These are phyloP conservation scores for Globisporangium canariense DNA, from an alignment of 352 stramenopile genomes.

Conservation along the genomic window DNA sequence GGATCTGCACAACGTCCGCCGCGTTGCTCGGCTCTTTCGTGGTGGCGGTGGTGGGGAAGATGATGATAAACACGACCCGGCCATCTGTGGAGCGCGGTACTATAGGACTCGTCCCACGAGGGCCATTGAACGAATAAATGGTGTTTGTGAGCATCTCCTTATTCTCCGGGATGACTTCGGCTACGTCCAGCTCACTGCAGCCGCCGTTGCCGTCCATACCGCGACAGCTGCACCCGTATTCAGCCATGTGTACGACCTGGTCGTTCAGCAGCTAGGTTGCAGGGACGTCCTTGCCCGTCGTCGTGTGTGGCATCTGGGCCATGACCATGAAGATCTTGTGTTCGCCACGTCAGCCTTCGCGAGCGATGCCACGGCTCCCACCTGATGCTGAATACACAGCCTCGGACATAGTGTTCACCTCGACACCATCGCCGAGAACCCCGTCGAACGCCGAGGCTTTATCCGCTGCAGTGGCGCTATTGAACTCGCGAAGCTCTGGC, in stretches of 20 bases:
- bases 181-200: slow-evolving; percentile 49
- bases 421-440: slow-evolving; percentile 28
- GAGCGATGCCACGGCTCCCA: slow-evolving; percentile 21
- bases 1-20: slow-evolving; percentile 22
- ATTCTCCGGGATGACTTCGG: slow-evolving; percentile 31
- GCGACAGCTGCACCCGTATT: slow-evolving; percentile 57
- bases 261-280: slow-evolving; percentile 49
- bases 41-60: slow-evolving; percentile 19
- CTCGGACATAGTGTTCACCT: slow-evolving; percentile 44
- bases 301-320: slow-evolving; percentile 29
- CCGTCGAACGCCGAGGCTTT: slow-evolving; percentile 22
- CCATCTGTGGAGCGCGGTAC: slow-evolving; percentile 21
- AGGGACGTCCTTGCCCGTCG: slow-evolving; percentile 21
- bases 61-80: slow-evolving; percentile 32
- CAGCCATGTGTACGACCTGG: slow-evolving; percentile 38
- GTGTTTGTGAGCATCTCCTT: slow-evolving; percentile 30
- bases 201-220: slow-evolving; percentile 42
- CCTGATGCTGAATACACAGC: slow-evolving; percentile 18
- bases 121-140: slow-evolving; percentile 49
- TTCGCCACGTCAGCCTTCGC: slow-evolving; percentile 32
- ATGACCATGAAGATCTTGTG: slow-evolving; percentile 58
- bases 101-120: slow-evolving; percentile 27
- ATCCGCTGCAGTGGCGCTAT: slow-evolving; percentile 21
- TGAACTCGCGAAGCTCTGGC: slow-evolving; percentile 40
- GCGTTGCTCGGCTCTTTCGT: slow-evolving; percentile 6